Evolutionary conservation across 2,329 filamentous ascomycete species (phyloP).

Genomic region (Sporothrix brunneoviolacea): DNA sequence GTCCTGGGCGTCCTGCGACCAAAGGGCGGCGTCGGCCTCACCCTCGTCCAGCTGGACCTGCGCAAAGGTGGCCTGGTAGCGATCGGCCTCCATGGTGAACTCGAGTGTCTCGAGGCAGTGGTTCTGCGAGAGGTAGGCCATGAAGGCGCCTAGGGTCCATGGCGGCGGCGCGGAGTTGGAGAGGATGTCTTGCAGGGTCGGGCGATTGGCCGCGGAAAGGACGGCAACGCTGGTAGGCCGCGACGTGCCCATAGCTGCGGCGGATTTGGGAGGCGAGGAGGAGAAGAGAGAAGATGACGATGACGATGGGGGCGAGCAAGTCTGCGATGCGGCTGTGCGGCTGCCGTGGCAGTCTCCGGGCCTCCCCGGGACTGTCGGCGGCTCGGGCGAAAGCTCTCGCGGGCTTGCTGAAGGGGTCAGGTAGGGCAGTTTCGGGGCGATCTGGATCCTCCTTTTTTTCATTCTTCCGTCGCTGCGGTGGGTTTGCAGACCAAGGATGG

Average conservation of each 20-base stretch:
- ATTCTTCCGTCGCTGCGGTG: slow-evolving; percentile 12
- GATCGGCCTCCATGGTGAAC: slow-evolving; percentile 88
- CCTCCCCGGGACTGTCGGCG: slow-evolving; percentile 33
- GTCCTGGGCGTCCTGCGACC: slow-evolving; percentile 41
- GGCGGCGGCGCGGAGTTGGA: slow-evolving; percentile 78
- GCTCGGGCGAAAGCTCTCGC: slow-evolving; percentile 36
- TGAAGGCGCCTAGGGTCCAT: slow-evolving; percentile 88
- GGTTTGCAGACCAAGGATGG: no score
- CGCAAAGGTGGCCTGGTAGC: slow-evolving; percentile 61
- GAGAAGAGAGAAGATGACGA: slow-evolving; percentile 3
- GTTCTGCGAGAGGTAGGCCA: slow-evolving; percentile 93
- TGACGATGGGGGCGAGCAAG: slow-evolving; percentile 4
- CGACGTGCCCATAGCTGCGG: slow-evolving; percentile 38
- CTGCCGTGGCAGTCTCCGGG: slow-evolving; percentile 35
- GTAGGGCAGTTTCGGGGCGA: slow-evolving; percentile 30
- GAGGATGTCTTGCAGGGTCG: slow-evolving; percentile 80
- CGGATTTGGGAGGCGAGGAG: neutral
- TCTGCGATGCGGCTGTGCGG: slow-evolving; percentile 14
- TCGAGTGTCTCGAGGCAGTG: slow-evolving; percentile 95
- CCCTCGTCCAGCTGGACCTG: slow-evolving; percentile 37
- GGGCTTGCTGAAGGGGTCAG: slow-evolving; percentile 32
- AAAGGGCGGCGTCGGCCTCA: slow-evolving; percentile 21
- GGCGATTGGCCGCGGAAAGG: slow-evolving; percentile 40
- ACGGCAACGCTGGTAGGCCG: slow-evolving; percentile 44
- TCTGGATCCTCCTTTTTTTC: slow-evolving; percentile 35